phyloP scores from a whole-genome alignment of 139 green algal species.

The Dunaliella primolecta region DNA sequence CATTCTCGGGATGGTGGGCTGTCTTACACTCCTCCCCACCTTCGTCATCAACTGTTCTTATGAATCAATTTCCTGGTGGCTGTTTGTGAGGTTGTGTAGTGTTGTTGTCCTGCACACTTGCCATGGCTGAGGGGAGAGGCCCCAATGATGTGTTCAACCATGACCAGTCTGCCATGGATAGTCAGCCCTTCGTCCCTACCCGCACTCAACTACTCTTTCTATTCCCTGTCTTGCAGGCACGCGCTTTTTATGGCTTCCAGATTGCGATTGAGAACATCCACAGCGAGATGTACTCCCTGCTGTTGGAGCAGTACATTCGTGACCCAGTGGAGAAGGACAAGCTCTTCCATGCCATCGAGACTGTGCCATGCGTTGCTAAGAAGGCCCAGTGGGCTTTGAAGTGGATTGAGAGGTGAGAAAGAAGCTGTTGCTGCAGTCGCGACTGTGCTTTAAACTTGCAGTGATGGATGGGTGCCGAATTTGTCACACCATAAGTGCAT shows the following conservation, averaged over 20 bases:
- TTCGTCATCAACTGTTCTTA: too few relatives aligned
- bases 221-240: conserved; percentile 62
- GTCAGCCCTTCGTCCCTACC: too few relatives aligned
- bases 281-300: conserved; percentile 98
- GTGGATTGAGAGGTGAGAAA: conserved; percentile 84
- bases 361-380: conserved; percentile 79
- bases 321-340: conserved; percentile 71
- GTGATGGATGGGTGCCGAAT: not conserved
- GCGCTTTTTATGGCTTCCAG: conserved; percentile 99
- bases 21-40: too few relatives aligned
- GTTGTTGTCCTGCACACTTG: too few relatives aligned
- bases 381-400: conserved; percentile 97
- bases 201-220: too few relatives aligned
- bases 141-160: too few relatives aligned
- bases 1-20: too few relatives aligned
- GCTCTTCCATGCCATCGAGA: conserved; percentile 96
- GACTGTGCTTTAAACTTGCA: conserved; percentile 47
- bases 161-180: too few relatives aligned
- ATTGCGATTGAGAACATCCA: conserved; percentile 99
- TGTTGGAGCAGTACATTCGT: conserved; percentile 98
- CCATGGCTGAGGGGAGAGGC: too few relatives aligned
- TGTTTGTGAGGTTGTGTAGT: not conserved
- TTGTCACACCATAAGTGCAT: conserved; percentile 33
- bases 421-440: conserved; percentile 90
- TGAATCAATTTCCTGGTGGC: not conserved